phyloP scores from a whole-genome alignment of 176 grass and related monocot genomes.

The Thalia dealbata region DNA sequence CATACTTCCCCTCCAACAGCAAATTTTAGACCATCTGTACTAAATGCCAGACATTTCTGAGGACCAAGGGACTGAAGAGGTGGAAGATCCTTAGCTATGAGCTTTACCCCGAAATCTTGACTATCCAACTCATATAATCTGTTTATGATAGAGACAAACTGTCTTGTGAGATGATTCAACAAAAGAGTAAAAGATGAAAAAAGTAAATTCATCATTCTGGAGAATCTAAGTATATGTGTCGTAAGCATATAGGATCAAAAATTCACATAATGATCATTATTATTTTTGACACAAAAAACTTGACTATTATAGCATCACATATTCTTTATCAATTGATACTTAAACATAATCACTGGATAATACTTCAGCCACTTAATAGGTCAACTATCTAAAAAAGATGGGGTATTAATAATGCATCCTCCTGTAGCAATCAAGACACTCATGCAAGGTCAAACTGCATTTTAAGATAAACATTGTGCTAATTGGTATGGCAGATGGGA shows the following conservation, averaged over 20 bases:
- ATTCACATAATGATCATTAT: too few species aligned
- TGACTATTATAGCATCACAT: too few species aligned
- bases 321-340: not conserved
- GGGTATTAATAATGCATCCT: not conserved
- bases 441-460: not conserved
- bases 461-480: not conserved
- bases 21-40: constrained; percentile 91
- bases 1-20: constrained; percentile 83
- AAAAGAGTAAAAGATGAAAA: not conserved
- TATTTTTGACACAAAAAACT: too few species aligned
- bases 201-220: not conserved
- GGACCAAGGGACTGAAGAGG: constrained; percentile 57
- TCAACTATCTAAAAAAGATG: not conserved
- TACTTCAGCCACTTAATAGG: not conserved
- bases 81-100: constrained; percentile 45
- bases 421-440: not conserved
- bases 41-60: constrained; percentile 91
- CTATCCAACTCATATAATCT: constrained; percentile 69
- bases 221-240: not conserved
- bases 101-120: constrained; percentile 40
- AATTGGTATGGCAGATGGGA: not conserved
- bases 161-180: not conserved
- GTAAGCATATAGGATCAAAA: not conserved
- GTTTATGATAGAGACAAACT: constrained; percentile 9
- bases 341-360: not conserved